Conservation (phyloP, 345 rosid species). For the Citrus hindsii region DNA sequence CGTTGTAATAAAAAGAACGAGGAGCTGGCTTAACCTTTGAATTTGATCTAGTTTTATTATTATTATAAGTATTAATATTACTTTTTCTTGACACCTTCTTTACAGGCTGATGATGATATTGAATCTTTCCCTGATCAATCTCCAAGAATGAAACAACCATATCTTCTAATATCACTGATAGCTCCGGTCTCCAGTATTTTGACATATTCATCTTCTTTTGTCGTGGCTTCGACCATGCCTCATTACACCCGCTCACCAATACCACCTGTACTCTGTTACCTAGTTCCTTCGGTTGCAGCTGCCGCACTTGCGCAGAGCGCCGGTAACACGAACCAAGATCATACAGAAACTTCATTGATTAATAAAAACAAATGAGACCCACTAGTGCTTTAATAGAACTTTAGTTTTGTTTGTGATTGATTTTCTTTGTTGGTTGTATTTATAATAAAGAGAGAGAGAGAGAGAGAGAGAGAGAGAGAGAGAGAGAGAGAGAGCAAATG, state of each 20-base stretch:
- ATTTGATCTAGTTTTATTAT: neutral
- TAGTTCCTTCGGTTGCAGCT: neutral
- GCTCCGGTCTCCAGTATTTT: conserved; percentile 28
- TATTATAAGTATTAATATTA: neutral
- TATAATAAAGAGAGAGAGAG: no score
- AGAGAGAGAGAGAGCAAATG: no score
- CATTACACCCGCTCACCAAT: neutral
- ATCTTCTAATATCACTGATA: conserved; percentile 29
- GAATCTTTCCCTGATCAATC: neutral
- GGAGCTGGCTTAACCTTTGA: neutral
- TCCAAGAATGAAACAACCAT: neutral
- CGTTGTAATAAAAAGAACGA: neutral
- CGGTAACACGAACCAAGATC: conserved; percentile 24
- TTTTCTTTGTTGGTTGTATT: no score
- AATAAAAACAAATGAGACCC: neutral
- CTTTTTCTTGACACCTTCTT: conserved; percentile 17
- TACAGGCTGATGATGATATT: neutral
- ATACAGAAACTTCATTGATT: conserved; percentile 28
- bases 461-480: no score
- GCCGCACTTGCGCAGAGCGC: neutral
- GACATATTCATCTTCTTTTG: neutral
- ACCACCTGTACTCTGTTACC: neutral
- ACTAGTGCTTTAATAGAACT: neutral
- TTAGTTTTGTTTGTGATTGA: neutral
- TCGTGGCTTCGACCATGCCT: neutral